phyloP scores from a whole-genome alignment of 805 yeast species.

The Lipomyces orientalis region DNA sequence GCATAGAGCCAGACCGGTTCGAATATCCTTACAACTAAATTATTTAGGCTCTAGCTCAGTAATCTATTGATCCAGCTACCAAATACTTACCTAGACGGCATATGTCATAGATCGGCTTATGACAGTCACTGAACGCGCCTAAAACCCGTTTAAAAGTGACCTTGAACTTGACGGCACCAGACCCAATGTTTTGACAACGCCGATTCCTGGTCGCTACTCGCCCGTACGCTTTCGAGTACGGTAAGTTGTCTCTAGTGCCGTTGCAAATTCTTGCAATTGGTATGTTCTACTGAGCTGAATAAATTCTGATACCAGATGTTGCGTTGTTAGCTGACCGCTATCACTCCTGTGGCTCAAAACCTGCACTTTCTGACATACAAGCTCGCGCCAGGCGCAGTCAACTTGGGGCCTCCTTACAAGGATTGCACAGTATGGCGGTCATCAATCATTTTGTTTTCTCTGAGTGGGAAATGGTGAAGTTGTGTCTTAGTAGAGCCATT shows the following conservation, averaged over 20 bases:
- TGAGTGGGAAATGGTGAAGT: conserved; percentile 2
- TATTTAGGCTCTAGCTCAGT: background rate
- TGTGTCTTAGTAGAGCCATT: conserved; percentile 1
- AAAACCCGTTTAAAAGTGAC: too few relatives aligned
- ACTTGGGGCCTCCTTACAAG: background rate
- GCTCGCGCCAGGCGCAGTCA: too few relatives aligned
- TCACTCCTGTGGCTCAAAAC: background rate
- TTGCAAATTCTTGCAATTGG: background rate
- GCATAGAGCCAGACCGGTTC: conserved; percentile 94
- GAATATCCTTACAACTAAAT: conserved; percentile 86
- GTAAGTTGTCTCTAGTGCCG: too few relatives aligned
- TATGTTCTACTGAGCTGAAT: background rate
- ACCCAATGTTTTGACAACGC: too few relatives aligned
- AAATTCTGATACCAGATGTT: background rate
- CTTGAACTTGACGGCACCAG: too few relatives aligned
- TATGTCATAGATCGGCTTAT: background rate
- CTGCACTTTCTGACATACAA: background rate
- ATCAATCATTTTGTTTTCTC: background rate
- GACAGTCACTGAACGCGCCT: background rate
- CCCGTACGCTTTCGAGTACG: too few relatives aligned
- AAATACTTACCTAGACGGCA: conserved; percentile 22
- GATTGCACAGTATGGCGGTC: background rate
- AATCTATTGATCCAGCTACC: background rate
- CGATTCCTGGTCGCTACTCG: too few relatives aligned
- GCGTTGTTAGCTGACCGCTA: background rate